A percentile compares a stretch with the other conserved stretches of the same genome.
phyloP scores from a whole-genome alignment of 176 grass and related monocot species.

The Avena sativa region DNA sequence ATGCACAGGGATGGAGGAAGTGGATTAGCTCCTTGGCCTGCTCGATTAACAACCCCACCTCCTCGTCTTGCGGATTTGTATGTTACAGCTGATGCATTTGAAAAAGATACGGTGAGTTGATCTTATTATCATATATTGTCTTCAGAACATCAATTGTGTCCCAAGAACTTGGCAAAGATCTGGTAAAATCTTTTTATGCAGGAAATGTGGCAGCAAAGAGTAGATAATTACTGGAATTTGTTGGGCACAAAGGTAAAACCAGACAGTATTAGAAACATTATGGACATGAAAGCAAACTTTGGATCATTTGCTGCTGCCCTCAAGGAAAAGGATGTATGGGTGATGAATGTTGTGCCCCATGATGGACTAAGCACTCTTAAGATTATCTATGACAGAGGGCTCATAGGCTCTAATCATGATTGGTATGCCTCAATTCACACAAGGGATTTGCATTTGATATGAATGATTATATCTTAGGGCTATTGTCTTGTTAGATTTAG shows the following conservation, averaged over 20 bases:
- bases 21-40: constrained; percentile 93
- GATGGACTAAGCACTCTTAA: constrained; percentile 94
- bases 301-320: constrained; percentile 96
- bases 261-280: constrained; percentile 85
- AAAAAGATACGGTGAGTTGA: constrained; percentile 82
- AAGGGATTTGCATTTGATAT: constrained; percentile 26
- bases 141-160: constrained; percentile 34
- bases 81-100: constrained; percentile 79
- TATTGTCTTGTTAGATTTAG: constrained; percentile 36
- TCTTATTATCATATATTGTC: constrained; percentile 33
- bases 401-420: constrained; percentile 82
- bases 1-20: constrained; percentile 87
- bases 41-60: constrained; percentile 83
- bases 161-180: constrained; percentile 24
- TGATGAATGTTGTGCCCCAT: constrained; percentile 92
- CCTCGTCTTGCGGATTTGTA: constrained; percentile 90
- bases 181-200: constrained; percentile 49
- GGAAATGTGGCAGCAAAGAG: constrained; percentile 95
- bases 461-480: constrained; percentile 14
- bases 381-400: constrained; percentile 93
- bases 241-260: constrained; percentile 72
- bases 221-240: constrained; percentile 89
- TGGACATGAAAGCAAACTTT: constrained; percentile 99
- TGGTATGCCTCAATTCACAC: constrained; percentile 64
- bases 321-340: constrained; percentile 91